phyloP scores from a whole-genome alignment of 2,329 filamentous ascomycete species.

The Coniochaeta prunicola region DNA sequence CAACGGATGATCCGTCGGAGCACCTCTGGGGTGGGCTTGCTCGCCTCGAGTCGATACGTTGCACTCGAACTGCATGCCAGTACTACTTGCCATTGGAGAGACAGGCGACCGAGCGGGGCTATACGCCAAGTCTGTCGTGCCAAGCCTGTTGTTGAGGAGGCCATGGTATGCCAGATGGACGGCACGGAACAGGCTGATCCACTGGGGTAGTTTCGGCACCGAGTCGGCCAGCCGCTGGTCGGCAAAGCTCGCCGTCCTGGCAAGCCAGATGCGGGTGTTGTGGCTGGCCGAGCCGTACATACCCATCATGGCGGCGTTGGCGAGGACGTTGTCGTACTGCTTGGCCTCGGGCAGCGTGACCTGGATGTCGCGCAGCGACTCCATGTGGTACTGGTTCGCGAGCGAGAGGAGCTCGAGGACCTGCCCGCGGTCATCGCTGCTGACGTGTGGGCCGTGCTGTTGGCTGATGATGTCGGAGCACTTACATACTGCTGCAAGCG shows the following conservation, averaged over 20 bases:
- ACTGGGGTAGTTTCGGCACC: slow-evolving; percentile 24
- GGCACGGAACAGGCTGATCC: slow-evolving; percentile 29
- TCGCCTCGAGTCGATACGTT: not conserved
- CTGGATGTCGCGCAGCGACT: slow-evolving; percentile 29
- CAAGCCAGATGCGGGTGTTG: slow-evolving; percentile 24
- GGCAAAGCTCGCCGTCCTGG: slow-evolving; percentile 12
- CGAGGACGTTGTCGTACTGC: slow-evolving; percentile 26
- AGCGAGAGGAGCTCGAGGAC: slow-evolving; percentile 22
- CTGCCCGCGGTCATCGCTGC: slow-evolving; percentile 12
- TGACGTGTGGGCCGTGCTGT: not conserved
- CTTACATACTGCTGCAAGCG: slow-evolving; percentile 31
- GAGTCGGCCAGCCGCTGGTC: slow-evolving; percentile 16
- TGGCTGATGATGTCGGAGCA: slow-evolving; percentile 23
- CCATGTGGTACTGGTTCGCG: slow-evolving; percentile 28
- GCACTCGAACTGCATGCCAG: not conserved
- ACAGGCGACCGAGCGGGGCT: slow-evolving; percentile 1
- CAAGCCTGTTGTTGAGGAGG: slow-evolving; percentile 13
- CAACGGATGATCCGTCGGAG: slow-evolving; percentile 6
- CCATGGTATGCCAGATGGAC: slow-evolving; percentile 24
- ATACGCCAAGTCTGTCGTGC: slow-evolving; percentile 4
- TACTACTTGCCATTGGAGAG: not conserved
- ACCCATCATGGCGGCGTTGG: slow-evolving; percentile 34
- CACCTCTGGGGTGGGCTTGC: not conserved
- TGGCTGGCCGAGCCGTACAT: slow-evolving; percentile 31
- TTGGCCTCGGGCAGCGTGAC: slow-evolving; percentile 20